Base-by-base conservation (phyloP, 2,329 filamentous ascomycete species). In the Sclerotiophoma versabilis region DNA sequence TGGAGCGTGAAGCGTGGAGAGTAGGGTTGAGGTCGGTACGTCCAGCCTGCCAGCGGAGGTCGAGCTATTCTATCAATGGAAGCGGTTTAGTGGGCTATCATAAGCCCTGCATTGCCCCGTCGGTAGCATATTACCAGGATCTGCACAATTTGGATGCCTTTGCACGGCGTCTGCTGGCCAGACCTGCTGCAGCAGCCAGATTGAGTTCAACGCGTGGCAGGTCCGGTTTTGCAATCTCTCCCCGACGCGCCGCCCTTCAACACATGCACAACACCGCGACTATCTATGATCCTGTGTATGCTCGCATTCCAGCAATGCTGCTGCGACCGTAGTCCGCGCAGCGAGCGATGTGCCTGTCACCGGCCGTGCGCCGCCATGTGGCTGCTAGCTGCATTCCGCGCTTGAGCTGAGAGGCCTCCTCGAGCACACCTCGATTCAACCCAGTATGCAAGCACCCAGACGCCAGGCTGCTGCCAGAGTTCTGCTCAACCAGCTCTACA, bases 81-180 rank as follows among this genome's bases (percentile, higher is more conserved):
- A 45, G 52, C 54, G 59, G 62, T 33, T 49, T 63, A 60, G 50
- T 43, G 54, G 62, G 56, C 49, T 59, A 51, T 60, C 54, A 43
- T 50, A 57, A 53, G 49, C 60, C 60, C 58, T 65, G 62, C 60
- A 59, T 57, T 48, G 46, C 56, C 60, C 54, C 44, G 56, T 60
- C 57, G 49, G 60, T 58, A 56, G 56, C 56, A 52, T 56, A 55
- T 54, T 61, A 49, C 50, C 32, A 56, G 22, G 36, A 51, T 60
- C 54, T 61, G 62, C 63, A 66, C 57, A 64, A 63, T 49, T 61
- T 46, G 46, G 47, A 41, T 44, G 58, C 47, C 29, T 54, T 52
- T 55, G 47, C 51, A 53, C 52, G 17, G 51, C 52, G 41, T 46
- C 50, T 44, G 60, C 55, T 55, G 59, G 62, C 62, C 60, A 65